Evolutionary conservation across 2,329 filamentous ascomycete species (phyloP).

Genomic region (Nannizziopsis barbatae): DNA sequence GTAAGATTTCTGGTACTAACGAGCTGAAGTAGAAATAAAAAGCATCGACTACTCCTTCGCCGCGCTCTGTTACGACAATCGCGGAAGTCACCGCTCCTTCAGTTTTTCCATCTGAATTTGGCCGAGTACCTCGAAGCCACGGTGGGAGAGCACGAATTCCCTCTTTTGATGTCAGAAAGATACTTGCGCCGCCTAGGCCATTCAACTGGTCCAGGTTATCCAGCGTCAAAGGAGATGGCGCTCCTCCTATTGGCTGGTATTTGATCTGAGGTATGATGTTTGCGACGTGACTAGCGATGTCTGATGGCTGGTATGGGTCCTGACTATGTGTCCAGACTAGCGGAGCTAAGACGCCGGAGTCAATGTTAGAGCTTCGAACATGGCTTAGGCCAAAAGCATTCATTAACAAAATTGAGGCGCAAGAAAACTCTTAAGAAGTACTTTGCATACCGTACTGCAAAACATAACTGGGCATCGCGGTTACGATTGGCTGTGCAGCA

Average conservation of each 20-base stretch:
- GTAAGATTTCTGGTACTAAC: conserved; percentile 38
- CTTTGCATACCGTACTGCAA: conserved; percentile 35
- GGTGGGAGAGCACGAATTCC: conserved; percentile 38
- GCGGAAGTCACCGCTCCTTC: conserved; percentile 40
- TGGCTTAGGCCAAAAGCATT: not conserved
- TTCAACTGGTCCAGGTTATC: conserved; percentile 42
- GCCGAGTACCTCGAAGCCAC: conserved; percentile 45
- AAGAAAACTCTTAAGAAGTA: not conserved
- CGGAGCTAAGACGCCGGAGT: conserved; percentile 31
- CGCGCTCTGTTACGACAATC: conserved; percentile 50
- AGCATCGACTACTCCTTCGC: conserved; percentile 43
- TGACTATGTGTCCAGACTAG: conserved; percentile 41
- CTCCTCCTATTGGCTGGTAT: conserved; percentile 29
- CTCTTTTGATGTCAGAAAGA: conserved; percentile 41
- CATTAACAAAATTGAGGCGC: not conserved
- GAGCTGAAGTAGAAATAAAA: conserved; percentile 56
- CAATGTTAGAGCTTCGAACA: no score
- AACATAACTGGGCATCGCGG: conserved; percentile 34
- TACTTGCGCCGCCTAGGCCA: conserved; percentile 32
- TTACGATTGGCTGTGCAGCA: not conserved
- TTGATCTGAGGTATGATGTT: conserved; percentile 40
- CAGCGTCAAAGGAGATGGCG: conserved; percentile 34
- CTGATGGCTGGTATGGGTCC: conserved; percentile 42
- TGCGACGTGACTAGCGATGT: conserved; percentile 37
- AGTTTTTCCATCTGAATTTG: conserved; percentile 43